Percentiles rank a stretch among this genome's conserved stretches.
These are phyloP conservation scores for Lodderomyces margitis DNA, from an alignment of 1,139 yeast genomes.

Conservation along the genomic window DNA sequence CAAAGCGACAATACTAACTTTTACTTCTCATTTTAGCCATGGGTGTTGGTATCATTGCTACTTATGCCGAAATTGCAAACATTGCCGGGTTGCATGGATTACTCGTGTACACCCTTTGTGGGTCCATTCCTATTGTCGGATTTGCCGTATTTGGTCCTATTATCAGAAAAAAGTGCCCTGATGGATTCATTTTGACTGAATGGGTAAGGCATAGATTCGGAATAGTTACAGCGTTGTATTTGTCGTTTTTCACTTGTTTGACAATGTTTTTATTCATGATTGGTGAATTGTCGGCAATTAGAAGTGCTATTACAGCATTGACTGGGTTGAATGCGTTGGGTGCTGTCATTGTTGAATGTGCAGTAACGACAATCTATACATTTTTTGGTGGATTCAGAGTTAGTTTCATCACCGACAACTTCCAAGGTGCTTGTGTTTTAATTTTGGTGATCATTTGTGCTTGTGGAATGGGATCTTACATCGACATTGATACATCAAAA, in stretches of 20 bases:
- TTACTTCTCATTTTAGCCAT: constrained; percentile 61
- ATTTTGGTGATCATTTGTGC: constrained; percentile 67
- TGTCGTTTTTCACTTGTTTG: constrained; percentile 78
- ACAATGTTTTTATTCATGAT: constrained; percentile 88
- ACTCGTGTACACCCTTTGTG: constrained; percentile 75
- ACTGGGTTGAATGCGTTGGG: constrained; percentile 82
- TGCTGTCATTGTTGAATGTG: constrained; percentile 82
- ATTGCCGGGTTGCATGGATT: constrained; percentile 86
- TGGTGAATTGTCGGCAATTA: constrained; percentile 79
- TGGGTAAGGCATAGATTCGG: constrained; percentile 91
- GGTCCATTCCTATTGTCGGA: constrained; percentile 78
- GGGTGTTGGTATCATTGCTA: constrained; percentile 88
- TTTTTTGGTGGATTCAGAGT: constrained; percentile 87
- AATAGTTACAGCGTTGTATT: constrained; percentile 62
- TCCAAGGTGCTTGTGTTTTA: constrained; percentile 78
- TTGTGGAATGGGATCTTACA: constrained; percentile 77
- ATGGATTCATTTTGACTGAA: constrained; percentile 91
- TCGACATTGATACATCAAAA: constrained; percentile 61
- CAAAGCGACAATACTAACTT: constrained; percentile 7
- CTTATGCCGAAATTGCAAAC: constrained; percentile 85
- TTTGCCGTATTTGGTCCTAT: constrained; percentile 83
- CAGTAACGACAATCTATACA: constrained; percentile 84
- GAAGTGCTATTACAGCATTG: constrained; percentile 70
- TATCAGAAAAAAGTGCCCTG: constrained; percentile 76
- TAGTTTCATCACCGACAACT: constrained; percentile 82